Percentiles rank a stretch among this genome's conserved stretches.
Evolutionary conservation across 768 basidiomycete genomes (phyloP).

Genomic region (Tylopilus sp.): DNA sequence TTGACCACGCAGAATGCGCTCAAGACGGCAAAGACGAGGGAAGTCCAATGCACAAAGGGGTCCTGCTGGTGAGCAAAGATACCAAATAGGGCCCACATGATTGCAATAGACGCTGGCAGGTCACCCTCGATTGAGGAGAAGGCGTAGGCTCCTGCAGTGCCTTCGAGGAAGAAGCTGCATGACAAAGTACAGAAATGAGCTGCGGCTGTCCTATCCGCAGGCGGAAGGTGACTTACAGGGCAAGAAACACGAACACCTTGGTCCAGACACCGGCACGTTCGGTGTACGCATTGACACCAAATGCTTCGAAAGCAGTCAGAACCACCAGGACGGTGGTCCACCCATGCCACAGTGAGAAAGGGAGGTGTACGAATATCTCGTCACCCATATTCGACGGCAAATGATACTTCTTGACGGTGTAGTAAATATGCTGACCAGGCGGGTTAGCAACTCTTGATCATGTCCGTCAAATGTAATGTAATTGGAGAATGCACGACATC

Average conservation of each 20-base stretch:
- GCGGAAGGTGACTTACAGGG: slow-evolving; percentile 49
- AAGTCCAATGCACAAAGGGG: slow-evolving; percentile 84
- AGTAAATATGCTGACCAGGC: slow-evolving; percentile 76
- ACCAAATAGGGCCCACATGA: slow-evolving; percentile 91
- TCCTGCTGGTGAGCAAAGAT: slow-evolving; percentile 77
- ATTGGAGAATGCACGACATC: neutral
- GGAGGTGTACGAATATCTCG: slow-evolving; percentile 90
- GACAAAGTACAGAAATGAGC: slow-evolving; percentile 5
- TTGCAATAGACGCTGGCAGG: slow-evolving; percentile 86
- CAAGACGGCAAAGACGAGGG: slow-evolving; percentile 82
- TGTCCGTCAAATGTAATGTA: slow-evolving; percentile 4
- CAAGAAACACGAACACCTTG: slow-evolving; percentile 93
- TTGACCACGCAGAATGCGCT: slow-evolving; percentile 83
- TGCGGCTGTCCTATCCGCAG: neutral
- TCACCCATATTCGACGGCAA: slow-evolving; percentile 60
- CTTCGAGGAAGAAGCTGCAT: slow-evolving; percentile 83
- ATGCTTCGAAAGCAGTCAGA: slow-evolving; percentile 82
- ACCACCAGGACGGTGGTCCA: slow-evolving; percentile 86
- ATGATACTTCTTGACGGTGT: slow-evolving; percentile 87
- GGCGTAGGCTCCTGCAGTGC: slow-evolving; percentile 90
- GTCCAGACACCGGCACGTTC: slow-evolving; percentile 81
- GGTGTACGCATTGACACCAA: slow-evolving; percentile 70
- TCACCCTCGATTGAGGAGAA: slow-evolving; percentile 91
- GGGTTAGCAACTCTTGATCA: slow-evolving; percentile 14
- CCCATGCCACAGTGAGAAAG: slow-evolving; percentile 94